phyloP scores from a whole-genome alignment of 148 eudicot species.

The Nepenthes mirabilis region DNA sequence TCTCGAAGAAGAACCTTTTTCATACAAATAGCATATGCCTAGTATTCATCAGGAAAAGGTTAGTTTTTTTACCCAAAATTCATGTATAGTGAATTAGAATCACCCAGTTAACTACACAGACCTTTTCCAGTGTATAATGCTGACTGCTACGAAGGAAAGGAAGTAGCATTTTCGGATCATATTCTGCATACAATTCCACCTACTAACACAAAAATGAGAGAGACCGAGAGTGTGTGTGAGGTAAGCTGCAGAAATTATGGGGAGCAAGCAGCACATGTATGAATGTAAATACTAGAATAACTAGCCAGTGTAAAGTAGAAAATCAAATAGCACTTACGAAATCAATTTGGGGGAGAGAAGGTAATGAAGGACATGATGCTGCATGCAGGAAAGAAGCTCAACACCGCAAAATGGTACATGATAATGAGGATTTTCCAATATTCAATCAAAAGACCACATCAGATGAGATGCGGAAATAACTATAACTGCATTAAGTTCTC shows the following conservation, averaged over 20 bases:
- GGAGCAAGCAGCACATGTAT: too few relatives aligned
- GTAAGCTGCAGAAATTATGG: background rate
- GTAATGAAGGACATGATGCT: too few relatives aligned
- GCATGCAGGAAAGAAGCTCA: too few relatives aligned
- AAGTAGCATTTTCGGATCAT: conserved; percentile 76
- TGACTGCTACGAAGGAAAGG: conserved; percentile 94
- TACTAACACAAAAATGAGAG: conserved; percentile 16
- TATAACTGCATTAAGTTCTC: too few relatives aligned
- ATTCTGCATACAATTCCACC: conserved; percentile 98
- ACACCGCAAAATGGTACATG: too few relatives aligned
- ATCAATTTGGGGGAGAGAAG: too few relatives aligned
- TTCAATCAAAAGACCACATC: too few relatives aligned
- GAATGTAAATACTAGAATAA: too few relatives aligned
- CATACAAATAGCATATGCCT: conserved; percentile 74
- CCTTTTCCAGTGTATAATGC: conserved; percentile 95
- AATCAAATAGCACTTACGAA: too few relatives aligned
- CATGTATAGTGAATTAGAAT: background rate
- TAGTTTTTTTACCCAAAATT: conserved; percentile 5
- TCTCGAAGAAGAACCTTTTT: conserved; percentile 54
- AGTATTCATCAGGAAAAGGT: conserved; percentile 17
- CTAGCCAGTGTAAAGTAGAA: too few relatives aligned
- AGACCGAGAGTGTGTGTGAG: background rate
- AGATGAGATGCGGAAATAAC: too few relatives aligned
- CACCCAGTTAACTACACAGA: conserved; percentile 12
- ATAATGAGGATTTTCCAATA: too few relatives aligned